Evolutionary conservation across 2,329 filamentous ascomycete genomes (phyloP), one percentile per base, ranked within the genome.

Genomic region (Achaetomium macrosporum): DNA sequence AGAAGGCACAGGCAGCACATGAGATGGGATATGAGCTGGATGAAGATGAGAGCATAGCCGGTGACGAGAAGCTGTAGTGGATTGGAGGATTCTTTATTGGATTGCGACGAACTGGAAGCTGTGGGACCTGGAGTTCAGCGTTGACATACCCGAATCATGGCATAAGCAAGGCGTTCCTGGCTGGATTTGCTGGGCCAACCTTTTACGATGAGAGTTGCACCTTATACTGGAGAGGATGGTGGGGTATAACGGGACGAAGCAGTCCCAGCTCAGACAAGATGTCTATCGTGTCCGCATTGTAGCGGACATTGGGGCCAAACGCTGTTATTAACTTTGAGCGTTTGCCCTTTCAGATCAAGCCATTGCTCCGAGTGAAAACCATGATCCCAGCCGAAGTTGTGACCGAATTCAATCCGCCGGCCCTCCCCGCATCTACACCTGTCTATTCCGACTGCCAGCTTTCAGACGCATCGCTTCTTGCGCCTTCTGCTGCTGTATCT

Each of bases 1-100:
- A 78, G 58, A 65, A 66, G 36, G 70, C 67, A 2, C 62, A 69
- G 36, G 70, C 73, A 40, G 65, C 65, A 19, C 63, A 69, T 37
- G 71, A 73, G 51, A 66, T 69, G 64, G 72, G 70, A 0, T 73
- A 75, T 45, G 69, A 66, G 20, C 56, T 64, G 20, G 64, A 61
- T 12, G 66, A 68, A n/a, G 68, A 70, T 15, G 68, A 69, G 44
- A 62, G 53, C 47, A 67, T 65, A 56, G 47, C 47, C 10, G 50
- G 33, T 13, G 62, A 65, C 19, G 61, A 65, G 54, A 61, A 45
- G 29, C 47, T 60, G 15, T 57, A 46, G 40, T 51, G 52, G 29
- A 37, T 2, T 16, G 42, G 16, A 16, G 17, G 44, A 16, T 25
- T 6, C 1, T 37, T 9, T 15, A 7, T 25, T 25, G 25, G 25